Base-by-base conservation (phyloP, 2,329 filamentous ascomycete species). In the Sporothrix pseudoabietina region DNA sequence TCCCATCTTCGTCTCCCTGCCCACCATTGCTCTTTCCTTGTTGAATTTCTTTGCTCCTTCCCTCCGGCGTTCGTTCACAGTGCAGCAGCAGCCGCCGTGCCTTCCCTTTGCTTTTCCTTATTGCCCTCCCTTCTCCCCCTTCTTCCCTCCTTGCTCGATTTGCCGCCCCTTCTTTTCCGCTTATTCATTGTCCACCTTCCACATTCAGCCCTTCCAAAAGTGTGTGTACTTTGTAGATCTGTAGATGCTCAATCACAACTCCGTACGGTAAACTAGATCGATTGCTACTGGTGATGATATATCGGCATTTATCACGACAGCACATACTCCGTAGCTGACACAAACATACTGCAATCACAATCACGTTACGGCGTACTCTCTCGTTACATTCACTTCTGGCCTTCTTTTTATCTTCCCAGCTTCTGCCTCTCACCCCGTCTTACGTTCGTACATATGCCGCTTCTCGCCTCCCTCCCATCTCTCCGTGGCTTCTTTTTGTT, bases 1-100 rank as follows among this genome's bases (percentile, higher is more conserved):
- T 65, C 35, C 59, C 59, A 65, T 44, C 35, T 44, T 19, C n/a
- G 59, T 63, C 59, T 41, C 35, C 59, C 59, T 63, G 59, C 35
- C 19, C 35, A 63, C 59, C 59, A 63, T 63, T 14, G 47, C 16
- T 52, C 55, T 19, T 39, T 65, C 22, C 22, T 14, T 30, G 1
- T 30, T 32, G 5, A 49, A 4, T 26, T 30, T 39, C 39, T n/a
- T 47, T 52, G 19, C 59, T 41, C 59, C 35, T 44, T 44, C 59
- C 59, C 44, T 65, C 59, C 59, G 59, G 22, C 55, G 16, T 9
- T 59, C 55, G 55, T 59, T 26, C 52, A 55, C 22, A 55, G 22
- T 55, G 44, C 44, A 49, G 14, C 44, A 49, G 14, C 14, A 16
- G 44, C 44, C 44, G 14, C 41, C 41, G 41, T 22, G 3, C 26